A percentile compares a stretch with the other conserved stretches of the same genome.
These are phyloP conservation scores for Nitzschia sp. DNA, from an alignment of 108 stramenopile genomes.

Conservation along the genomic window DNA sequence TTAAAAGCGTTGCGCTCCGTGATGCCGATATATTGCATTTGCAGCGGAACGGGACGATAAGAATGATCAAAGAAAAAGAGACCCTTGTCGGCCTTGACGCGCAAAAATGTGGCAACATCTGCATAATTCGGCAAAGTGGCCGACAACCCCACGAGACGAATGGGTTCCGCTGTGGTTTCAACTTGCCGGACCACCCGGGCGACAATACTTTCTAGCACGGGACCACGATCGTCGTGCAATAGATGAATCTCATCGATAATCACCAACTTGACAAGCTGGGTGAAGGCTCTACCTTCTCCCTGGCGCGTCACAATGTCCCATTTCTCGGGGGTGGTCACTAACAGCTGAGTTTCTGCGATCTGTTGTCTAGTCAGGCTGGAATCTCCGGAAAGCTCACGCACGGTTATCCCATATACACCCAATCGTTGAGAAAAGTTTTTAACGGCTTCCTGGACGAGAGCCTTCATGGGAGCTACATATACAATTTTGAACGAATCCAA, in stretches of 20 bases:
- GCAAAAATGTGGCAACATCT: conserved; percentile 97
- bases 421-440: conserved; percentile 94
- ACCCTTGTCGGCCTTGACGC: conserved; percentile 96
- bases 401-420: conserved; percentile 83
- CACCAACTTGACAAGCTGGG: conserved; percentile 95
- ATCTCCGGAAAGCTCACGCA: conserved; percentile 97
- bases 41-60: conserved; percentile 97
- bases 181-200: conserved; percentile 95
- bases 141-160: conserved; percentile 96
- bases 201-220: conserved; percentile 97
- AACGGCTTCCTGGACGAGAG: conserved; percentile 98
- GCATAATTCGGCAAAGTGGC: conserved; percentile 99
- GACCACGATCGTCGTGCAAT: conserved; percentile 97
- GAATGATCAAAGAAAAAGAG: conserved; percentile 99
- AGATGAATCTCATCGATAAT: conserved; percentile 99
- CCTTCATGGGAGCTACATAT: conserved; percentile 99
- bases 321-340: conserved; percentile 99
- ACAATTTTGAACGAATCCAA: conserved; percentile 95
- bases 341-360: conserved; percentile 96
- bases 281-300: conserved; percentile 96
- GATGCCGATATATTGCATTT: conserved; percentile 99
- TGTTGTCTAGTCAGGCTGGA: conserved; percentile 95
- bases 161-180: conserved; percentile 92
- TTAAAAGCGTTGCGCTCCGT: conserved; percentile 98
- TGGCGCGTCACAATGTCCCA: conserved; percentile 99